Evolutionary conservation across 2,329 filamentous ascomycete genomes (phyloP), one percentile per base, ranked within the genome.

Genomic region (Pseudocercospora macadamiae): DNA sequence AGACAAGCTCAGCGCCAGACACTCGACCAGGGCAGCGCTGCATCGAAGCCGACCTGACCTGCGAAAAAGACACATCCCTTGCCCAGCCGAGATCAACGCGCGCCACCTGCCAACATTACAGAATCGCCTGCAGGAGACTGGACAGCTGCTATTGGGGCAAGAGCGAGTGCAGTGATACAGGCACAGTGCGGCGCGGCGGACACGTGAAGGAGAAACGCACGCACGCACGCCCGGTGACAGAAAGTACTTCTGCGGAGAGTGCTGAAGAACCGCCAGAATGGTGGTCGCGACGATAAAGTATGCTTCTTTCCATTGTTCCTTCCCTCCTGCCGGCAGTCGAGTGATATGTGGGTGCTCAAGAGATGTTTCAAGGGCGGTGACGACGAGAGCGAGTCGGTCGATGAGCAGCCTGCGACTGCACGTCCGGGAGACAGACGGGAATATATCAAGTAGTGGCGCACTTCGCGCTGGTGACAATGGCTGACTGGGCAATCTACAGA

Each of bases 401-500:
- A 47, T 26, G 12, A 26, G 26, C 42, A 9, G 21, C 42, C 42
- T 47, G 23, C 42, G 16, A 28, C 26, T 14, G 23, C 23, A 23
- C 16, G 21, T 12, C 51, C 9, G 25, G 19, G 21, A 44, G 18
- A 54, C 23, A 19, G 51, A 12, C 42, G 42, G 19, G 42, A 28
- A 47, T 23, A 47, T 8, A 14, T 59, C 51, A 49, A 47, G 51
- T 58, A 36, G 45, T 54, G 45, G 51, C 44, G 47, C 32, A 49
- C 36, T 51, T 34, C 36, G 23, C 37, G 53, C 62, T n/a, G 36
- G 53, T 60, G 47, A 32, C 51, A 56, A 32, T 42, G 37, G 59
- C 63, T 65, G 56, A 66, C 57, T 30, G 26, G 18, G 25, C 28
- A 37, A 36, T 51, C 57, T 59, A 49, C 64, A 99, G 95, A 81